Evolutionary conservation across 2,329 filamentous ascomycete genomes (phyloP), one percentile per base, ranked within the genome.

Genomic region (Sodiomyces alkalinus): DNA sequence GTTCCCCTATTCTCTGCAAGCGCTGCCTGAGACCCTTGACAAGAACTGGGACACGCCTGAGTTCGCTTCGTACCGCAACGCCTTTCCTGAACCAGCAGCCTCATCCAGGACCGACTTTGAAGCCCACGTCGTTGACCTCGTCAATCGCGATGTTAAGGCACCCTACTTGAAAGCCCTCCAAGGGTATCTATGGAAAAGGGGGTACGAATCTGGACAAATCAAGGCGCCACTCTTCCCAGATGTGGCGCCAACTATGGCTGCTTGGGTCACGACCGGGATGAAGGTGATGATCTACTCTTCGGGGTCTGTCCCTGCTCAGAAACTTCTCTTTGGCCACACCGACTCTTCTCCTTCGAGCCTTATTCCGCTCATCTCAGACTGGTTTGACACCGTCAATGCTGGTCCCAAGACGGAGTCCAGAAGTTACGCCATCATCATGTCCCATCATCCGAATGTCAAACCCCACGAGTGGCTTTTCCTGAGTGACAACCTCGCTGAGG

Each of bases 361-460:
- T 41, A 67, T 60, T 4, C 53, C 55, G 2, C 48, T 69, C 31
- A 64, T 83, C 33, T 59, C 58, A 24, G 74, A 64, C 40, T 82
- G 73, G 62, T 87, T 82, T 46, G 81, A 90, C 49, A 87, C 80
- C 4, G 68, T 80, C 33, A 87, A 81, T 48, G 80, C 81, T 18
- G 81, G 81, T 2, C 62, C 68, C 31, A 90, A 90, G 58, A 68
- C 64, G 25, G 69, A 82, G 41, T 47, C 53, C 21, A 50, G 48
- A 14, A 86, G 80, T 48, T 90, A 87, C 52, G 49, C 55, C 39
- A 69, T 59, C 41, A 85, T 86, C 39, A 59, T 67, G 26, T 48
- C 50, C 26, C 54, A 58, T 30, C 46, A 59, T 24, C 48, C 68
- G 11, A 53, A 60, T 19, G 54, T 62, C 32, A 41, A 55, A 27